Percentiles rank a stretch among this genome's conserved stretches.
Evolutionary conservation across 768 basidiomycete genomes (phyloP).

Genomic region (Daedaleopsis sinensis): DNA sequence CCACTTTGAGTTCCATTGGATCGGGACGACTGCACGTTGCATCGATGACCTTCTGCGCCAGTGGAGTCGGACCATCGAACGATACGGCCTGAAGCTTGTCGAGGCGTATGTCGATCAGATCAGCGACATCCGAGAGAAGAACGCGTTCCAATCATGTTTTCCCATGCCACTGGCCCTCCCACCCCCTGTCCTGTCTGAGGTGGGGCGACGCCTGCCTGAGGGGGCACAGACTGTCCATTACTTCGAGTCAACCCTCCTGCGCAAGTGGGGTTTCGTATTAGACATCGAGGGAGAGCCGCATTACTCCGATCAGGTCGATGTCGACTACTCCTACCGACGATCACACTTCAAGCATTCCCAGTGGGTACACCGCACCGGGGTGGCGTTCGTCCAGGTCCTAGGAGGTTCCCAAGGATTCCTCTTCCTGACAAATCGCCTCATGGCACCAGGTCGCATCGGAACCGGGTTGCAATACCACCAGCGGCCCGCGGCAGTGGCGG

Average conservation of each 20-base stretch:
- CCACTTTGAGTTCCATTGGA: conserved; percentile 98
- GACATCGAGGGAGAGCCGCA: conserved; percentile 78
- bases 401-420: conserved; percentile 80
- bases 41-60: conserved; percentile 86
- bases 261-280: conserved; percentile 78
- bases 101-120: conserved; percentile 95
- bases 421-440: conserved; percentile 87
- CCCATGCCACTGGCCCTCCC: conserved; percentile 77
- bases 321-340: conserved; percentile 88
- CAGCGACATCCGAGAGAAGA: conserved; percentile 80
- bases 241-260: conserved; percentile 80
- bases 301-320: conserved; percentile 82
- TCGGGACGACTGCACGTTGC: conserved; percentile 88
- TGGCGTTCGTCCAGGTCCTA: conserved; percentile 88
- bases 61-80: conserved; percentile 83
- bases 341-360: conserved; percentile 81
- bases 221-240: conserved; percentile 68
- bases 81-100: conserved; percentile 88
- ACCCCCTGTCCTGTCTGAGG: conserved; percentile 70
- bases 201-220: conserved; percentile 69
- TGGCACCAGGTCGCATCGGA: conserved; percentile 70
- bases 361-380: conserved; percentile 88
- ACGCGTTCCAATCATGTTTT: conserved; percentile 90
- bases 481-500: conserved; percentile 59
- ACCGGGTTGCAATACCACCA: conserved; percentile 50